Base-by-base conservation (phyloP, 2,329 filamentous ascomycete species). In the Fusarium phyllophilum region DNA sequence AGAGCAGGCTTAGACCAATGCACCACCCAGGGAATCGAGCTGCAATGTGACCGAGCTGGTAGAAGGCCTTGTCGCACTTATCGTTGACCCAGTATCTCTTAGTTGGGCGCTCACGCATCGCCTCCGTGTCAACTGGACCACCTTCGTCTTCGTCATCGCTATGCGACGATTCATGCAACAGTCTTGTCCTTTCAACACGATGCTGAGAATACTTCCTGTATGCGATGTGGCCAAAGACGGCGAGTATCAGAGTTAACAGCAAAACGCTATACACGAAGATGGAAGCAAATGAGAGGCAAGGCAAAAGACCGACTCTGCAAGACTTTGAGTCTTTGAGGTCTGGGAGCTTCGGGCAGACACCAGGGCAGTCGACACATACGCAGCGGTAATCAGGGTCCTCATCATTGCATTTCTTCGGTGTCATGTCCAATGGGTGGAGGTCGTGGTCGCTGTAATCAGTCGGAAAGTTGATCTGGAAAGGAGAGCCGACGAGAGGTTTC, bases 391-490 rank as follows among this genome's bases (percentile, higher is more conserved):
- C 88, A 64, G 94, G 91, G 76, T 98, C 94, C 42, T 93, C 90
- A 75, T 96, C 95, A 81, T 98, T 97, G 86, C 96, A 99, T 62
- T 92, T 91, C 82, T 96, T 96, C 1, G 95, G 89, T 60, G 85
- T 89, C 84, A 95, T 92, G 39, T 93, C 84, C 73, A 92, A 85
- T 2, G 94, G 86, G 15, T 87, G 81, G 93, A 98, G 97, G n/a
- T 85, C 86, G 0, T 90, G 87, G 55, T 94, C 90, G 17, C 86
- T 82, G 72, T 91, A 90, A 13, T 88, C 82, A 15, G 82, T 85
- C 15, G 90, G 96, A 78, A 96, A 99, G 85, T 99, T 97, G 85
- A 99, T 98, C 85, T 99, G 96, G 83, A 99, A 99, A 0, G 96
- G 96, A 64, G 96, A 98, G 8, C 97, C 97, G 29, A 96, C 88